A percentile compares a stretch with the other conserved stretches of the same genome.
phyloP scores from a whole-genome alignment of 2,329 filamentous ascomycete genomes.

The Xylaria hypoxylon region DNA sequence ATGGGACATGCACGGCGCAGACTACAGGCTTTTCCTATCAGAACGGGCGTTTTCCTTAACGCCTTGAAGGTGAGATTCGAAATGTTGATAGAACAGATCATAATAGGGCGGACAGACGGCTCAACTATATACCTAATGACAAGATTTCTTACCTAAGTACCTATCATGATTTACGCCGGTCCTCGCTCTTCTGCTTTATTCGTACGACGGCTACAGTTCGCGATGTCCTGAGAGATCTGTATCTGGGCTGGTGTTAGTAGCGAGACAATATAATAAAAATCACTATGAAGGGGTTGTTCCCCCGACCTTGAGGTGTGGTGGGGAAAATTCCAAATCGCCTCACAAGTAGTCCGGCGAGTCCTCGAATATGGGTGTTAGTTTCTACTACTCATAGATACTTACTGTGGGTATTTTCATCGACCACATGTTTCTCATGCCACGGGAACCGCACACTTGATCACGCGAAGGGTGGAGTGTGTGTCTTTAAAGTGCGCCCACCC shows the following conservation, averaged over 20 bases:
- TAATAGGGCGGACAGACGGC: constrained; percentile 13
- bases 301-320: no score
- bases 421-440: not conserved
- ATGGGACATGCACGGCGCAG: constrained; percentile 15
- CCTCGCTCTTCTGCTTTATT: not conserved
- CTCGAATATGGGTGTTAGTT: no score
- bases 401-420: not conserved
- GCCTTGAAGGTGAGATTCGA: not conserved
- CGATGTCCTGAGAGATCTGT: not conserved
- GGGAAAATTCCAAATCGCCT: no score
- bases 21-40: constrained; percentile 10
- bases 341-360: no score
- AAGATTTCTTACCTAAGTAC: constrained; percentile 18
- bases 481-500: no score
- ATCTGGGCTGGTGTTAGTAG: no score
- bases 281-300: no score
- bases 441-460: no score
- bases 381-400: no score
- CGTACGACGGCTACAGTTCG: not conserved
- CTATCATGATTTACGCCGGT: not conserved
- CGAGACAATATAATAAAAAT: no score
- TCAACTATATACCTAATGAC: constrained; percentile 23
- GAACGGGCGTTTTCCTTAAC: constrained; percentile 8
- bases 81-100: constrained; percentile 29
- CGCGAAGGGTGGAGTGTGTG: no score